Base-by-base conservation (phyloP, 2,329 filamentous ascomycete genomes). In the Paecilomyces variotii region DNA sequence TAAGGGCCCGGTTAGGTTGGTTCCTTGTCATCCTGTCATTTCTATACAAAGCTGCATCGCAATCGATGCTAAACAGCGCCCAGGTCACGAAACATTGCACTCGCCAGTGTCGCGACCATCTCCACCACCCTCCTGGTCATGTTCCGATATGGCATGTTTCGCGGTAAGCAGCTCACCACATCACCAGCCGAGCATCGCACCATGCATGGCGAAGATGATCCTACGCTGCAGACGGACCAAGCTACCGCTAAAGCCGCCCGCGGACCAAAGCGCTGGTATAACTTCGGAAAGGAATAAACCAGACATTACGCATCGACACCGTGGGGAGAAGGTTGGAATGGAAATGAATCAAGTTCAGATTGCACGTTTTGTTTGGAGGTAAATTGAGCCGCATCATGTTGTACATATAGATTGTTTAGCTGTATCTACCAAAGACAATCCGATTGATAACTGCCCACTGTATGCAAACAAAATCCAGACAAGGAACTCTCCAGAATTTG, bases 41-140 rank as follows among this genome's bases (percentile, higher is more conserved):
- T 24, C 5, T 4, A 24, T 45, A n/a, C n/a, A 45, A 19, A 4
- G 4, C 12, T 26, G 50, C 14, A 11, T 52, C 24, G 25, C 27
- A 26, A 28, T 52, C 24, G 24, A 52, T 52, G 14, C 27, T 26
- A 10, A 28, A 14, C 19, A 24, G 7, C n/a, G 19, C 7, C 7
- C 24, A 68, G 65, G 52, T 62, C 59, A 26, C 64, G 63, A 25
- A 66, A 61, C 11, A 59, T 64, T 49, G 67, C 66, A 11, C 2
- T 69, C 7, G 27, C 64, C 53, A 67, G 65, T 52, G 62, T 63
- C 28, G 57, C 58, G 45, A 63, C 65, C 1, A 63, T 69, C 11
- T 53, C 68, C 2, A 59, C 61, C 2, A 64, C 64, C 32, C 58
- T 61, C 10, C 60, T 57, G 50, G n/a, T 65, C 14, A 35, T 67